Evolutionary conservation across 2,329 filamentous ascomycete species (phyloP).

Genomic region (Ascocoryne sarcoides): DNA sequence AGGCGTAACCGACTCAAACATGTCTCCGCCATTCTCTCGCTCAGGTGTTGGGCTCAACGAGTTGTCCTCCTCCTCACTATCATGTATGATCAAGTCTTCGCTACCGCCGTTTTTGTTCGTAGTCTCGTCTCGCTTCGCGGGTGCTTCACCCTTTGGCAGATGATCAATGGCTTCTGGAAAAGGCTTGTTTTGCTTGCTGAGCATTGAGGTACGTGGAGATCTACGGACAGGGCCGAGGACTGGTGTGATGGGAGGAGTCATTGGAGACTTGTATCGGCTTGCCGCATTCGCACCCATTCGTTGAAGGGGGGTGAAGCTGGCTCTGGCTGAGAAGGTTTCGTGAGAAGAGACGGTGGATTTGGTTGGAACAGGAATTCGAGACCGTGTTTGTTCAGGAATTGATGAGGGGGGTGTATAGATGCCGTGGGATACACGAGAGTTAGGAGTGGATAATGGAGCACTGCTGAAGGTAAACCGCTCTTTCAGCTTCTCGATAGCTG

Average conservation of each 20-base stretch:
- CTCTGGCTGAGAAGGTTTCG: conserved; percentile 7
- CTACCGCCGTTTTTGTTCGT: conserved; percentile 32
- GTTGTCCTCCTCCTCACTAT: conserved; percentile 36
- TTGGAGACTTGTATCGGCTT: conserved; percentile 15
- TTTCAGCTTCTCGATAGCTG: conserved; percentile 10
- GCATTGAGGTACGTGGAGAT: conserved; percentile 9
- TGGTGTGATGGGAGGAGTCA: conserved; percentile 24
- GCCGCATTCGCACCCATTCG: conserved; percentile 23
- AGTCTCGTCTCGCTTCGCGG: not conserved
- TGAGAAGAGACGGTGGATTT: conserved; percentile 12
- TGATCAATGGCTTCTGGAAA: conserved; percentile 23
- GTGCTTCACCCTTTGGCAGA: not conserved
- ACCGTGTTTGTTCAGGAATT: conserved; percentile 8
- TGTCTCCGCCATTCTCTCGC: conserved; percentile 13
- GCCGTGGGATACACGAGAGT: conserved; percentile 4
- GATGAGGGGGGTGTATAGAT: conserved; percentile 19
- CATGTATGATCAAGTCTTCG: conserved; percentile 42
- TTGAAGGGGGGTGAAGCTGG: conserved; percentile 25
- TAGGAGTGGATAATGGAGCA: conserved; percentile 11
- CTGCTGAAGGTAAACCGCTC: conserved; percentile 18
- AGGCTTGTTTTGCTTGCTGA: conserved; percentile 15
- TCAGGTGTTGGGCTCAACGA: conserved; percentile 22
- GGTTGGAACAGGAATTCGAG: conserved; percentile 24
- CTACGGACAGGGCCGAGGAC: conserved; percentile 4
- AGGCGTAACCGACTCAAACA: conserved; percentile 6